A percentile compares a stretch with the other conserved stretches of the same genome.
These are phyloP conservation scores for Clitoria ternatea DNA, from an alignment of 306 rosid genomes.

Conservation along the genomic window DNA sequence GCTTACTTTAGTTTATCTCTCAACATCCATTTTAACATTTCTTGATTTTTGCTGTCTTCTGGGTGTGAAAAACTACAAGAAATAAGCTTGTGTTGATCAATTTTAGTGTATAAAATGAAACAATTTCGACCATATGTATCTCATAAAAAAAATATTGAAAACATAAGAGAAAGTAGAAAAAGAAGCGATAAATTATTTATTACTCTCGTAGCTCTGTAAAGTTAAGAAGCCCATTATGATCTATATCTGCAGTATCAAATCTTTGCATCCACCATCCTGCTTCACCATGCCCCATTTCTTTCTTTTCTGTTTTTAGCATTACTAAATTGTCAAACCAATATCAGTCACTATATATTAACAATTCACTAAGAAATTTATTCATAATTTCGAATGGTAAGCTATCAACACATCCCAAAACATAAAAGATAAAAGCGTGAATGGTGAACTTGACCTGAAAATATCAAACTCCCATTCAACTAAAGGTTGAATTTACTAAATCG, in stretches of 20 bases:
- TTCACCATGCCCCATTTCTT: constrained; percentile 53
- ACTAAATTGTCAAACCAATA: neutral
- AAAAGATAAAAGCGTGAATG: no score
- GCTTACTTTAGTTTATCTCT: constrained; percentile 56
- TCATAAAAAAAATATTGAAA: neutral
- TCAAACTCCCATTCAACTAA: neutral
- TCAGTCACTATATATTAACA: neutral
- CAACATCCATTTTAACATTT: constrained; percentile 54
- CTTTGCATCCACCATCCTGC: constrained; percentile 84
- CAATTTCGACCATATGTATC: neutral
- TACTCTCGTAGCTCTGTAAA: constrained; percentile 71
- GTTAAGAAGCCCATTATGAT: constrained; percentile 48
- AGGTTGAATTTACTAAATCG: neutral
- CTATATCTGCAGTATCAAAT: constrained; percentile 55
- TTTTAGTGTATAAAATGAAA: neutral
- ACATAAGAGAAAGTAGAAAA: neutral
- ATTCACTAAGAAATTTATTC: neutral
- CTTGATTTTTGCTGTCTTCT: constrained; percentile 59
- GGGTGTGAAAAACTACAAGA: constrained; percentile 68
- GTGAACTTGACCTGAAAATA: neutral
- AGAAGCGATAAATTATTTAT: neutral
- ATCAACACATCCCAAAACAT: neutral
- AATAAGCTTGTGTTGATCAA: neutral
- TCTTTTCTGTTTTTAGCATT: constrained; percentile 47
- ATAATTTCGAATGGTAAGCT: neutral